phyloP scores from a whole-genome alignment of 78 protist species.

The Dictyostelium firmibasis region DNA sequence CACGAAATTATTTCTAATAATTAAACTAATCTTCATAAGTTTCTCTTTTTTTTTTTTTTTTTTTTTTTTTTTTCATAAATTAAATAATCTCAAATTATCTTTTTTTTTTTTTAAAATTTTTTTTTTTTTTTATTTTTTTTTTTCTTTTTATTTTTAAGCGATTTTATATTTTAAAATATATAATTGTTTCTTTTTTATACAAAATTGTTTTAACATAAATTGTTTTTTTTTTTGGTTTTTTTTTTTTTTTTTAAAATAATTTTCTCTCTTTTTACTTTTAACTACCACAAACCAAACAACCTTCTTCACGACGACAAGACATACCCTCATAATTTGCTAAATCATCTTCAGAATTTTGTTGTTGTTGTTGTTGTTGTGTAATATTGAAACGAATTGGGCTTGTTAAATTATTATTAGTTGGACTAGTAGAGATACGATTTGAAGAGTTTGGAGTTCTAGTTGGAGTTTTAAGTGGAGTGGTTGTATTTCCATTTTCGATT shows the following conservation, averaged over 20 bases:
- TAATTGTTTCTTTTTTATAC: neutral
- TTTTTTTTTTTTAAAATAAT: neutral
- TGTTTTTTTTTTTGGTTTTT: neutral
- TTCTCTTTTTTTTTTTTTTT: too few relatives aligned
- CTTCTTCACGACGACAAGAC: slow-evolving; percentile 81
- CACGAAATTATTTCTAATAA: neutral
- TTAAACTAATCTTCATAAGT: too few relatives aligned
- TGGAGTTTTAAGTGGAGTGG: slow-evolving; percentile 18
- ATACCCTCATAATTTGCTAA: slow-evolving; percentile 9
- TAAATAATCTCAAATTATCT: too few relatives aligned
- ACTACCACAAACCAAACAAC: slow-evolving; percentile 77
- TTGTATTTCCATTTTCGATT: neutral
- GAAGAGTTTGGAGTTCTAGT: slow-evolving; percentile 38
- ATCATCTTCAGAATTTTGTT: slow-evolving; percentile 13
- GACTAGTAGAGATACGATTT: neutral
- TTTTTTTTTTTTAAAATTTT: too few relatives aligned
- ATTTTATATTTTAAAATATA: neutral
- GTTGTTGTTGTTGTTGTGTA: neutral
- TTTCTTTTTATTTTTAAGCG: too few relatives aligned
- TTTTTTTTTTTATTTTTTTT: too few relatives aligned
- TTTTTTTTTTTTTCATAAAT: too few relatives aligned
- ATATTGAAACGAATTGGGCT: slow-evolving; percentile 44
- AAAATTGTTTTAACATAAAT: neutral
- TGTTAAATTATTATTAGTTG: slow-evolving; percentile 6
- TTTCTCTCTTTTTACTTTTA: neutral